phyloP scores from a whole-genome alignment of 768 basidiomycete genomes.

The Rhodotorula sphaerocarpa region DNA sequence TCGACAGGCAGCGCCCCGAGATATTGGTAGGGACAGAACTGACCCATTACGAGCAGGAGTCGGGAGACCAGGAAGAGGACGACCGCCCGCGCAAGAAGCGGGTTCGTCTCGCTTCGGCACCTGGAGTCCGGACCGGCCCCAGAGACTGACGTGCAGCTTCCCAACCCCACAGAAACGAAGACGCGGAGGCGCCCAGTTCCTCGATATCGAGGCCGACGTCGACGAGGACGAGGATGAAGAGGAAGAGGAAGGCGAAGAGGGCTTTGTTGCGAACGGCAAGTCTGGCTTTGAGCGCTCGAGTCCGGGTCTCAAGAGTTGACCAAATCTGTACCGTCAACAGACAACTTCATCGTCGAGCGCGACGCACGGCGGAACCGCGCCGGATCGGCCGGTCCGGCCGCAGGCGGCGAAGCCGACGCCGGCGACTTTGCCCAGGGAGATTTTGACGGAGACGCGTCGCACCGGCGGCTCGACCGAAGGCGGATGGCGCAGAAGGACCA shows the following conservation, averaged over 20 bases:
- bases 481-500: conserved; percentile 40
- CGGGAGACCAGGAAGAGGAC: conserved; percentile 19
- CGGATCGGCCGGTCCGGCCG: conserved; percentile 76
- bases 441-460: conserved; percentile 39
- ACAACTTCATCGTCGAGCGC: conserved; percentile 47
- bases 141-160: neutral
- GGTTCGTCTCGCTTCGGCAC: conserved; percentile 5
- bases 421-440: conserved; percentile 36
- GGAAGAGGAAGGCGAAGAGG: conserved; percentile 57
- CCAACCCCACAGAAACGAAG: conserved; percentile 52
- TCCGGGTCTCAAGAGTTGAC: neutral
- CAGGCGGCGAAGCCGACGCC: conserved; percentile 51
- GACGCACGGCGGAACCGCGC: conserved; percentile 62
- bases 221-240: conserved; percentile 95
- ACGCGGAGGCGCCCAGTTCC: conserved; percentile 60
- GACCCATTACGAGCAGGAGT: neutral
- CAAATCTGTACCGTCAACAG: conserved; percentile 6
- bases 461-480: conserved; percentile 38
- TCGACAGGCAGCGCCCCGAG: too few relatives aligned
- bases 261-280: conserved; percentile 42
- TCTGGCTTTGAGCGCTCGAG: neutral
- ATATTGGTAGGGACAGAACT: too few relatives aligned
- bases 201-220: conserved; percentile 92
- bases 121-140: neutral
- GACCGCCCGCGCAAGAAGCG: conserved; percentile 33